These are phyloP conservation scores for Sporothrix inflata DNA, from an alignment of 2,329 filamentous ascomycete genomes.

Conservation along the genomic window DNA sequence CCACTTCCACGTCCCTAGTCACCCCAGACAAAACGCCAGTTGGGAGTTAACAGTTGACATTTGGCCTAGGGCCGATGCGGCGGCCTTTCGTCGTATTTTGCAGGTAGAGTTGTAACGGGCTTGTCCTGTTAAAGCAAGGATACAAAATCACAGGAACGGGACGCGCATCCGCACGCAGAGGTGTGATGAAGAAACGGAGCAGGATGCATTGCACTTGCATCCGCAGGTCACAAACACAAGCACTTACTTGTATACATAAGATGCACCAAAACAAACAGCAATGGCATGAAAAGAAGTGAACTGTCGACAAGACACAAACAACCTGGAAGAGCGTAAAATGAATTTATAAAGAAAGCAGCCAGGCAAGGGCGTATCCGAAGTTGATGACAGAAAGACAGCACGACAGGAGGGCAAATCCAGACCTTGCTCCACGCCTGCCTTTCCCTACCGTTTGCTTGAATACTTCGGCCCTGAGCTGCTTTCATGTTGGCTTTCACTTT, in stretches of 20 bases:
- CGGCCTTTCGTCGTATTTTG: slow-evolving; percentile 21
- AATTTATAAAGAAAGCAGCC: neutral
- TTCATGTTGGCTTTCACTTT: neutral
- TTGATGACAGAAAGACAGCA: slow-evolving; percentile 3
- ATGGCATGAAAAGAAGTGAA: neutral
- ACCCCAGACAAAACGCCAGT: neutral
- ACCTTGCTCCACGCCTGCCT: slow-evolving; percentile 16
- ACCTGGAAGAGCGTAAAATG: neutral
- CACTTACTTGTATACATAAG: neutral
- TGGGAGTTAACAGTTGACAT: slow-evolving; percentile 22
- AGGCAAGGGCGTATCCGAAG: neutral
- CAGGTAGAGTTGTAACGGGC: slow-evolving; percentile 13
- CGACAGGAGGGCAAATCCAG: slow-evolving; percentile 17
- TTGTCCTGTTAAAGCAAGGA: neutral
- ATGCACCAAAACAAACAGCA: neutral
- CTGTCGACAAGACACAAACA: neutral
- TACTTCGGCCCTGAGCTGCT: neutral
- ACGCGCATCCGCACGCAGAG: neutral
- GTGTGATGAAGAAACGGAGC: slow-evolving; percentile 11
- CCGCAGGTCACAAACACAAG: neutral
- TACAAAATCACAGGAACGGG: slow-evolving; percentile 12
- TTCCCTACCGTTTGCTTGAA: neutral
- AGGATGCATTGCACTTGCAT: neutral
- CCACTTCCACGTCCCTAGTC: slow-evolving; percentile 8
- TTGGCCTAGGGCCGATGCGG: slow-evolving; percentile 22